A percentile compares a stretch with the other conserved stretches of the same genome.
phyloP scores from a whole-genome alignment of 192 early-diverging fungal species.

The Funneliformis geosporum region DNA sequence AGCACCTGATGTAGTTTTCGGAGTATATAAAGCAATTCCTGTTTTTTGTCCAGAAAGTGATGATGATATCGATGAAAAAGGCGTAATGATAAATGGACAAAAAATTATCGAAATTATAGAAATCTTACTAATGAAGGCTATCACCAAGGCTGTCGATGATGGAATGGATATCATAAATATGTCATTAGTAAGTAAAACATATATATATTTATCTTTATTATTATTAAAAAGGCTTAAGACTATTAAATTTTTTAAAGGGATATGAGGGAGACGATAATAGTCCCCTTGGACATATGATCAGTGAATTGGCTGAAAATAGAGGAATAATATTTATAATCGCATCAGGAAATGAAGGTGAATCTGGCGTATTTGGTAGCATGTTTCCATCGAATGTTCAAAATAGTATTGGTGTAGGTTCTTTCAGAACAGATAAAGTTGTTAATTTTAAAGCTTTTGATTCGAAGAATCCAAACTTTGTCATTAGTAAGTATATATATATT shows the following conservation, averaged over 20 bases:
- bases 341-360: slow-evolving; percentile 73
- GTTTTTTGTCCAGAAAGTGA: slow-evolving; percentile 48
- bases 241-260: slow-evolving; percentile 20
- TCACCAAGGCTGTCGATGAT: neutral
- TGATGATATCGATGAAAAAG: slow-evolving; percentile 42
- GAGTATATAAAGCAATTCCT: slow-evolving; percentile 56
- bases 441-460: too few species aligned
- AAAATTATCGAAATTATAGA: neutral
- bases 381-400: slow-evolving; percentile 31
- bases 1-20: slow-evolving; percentile 63
- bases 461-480: too few species aligned
- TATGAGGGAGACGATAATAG: slow-evolving; percentile 42
- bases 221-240: too few species aligned
- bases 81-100: slow-evolving; percentile 10
- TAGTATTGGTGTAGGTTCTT: neutral
- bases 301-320: slow-evolving; percentile 37
- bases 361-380: slow-evolving; percentile 40
- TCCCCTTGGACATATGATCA: slow-evolving; percentile 49
- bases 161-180: neutral
- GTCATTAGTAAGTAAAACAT: neutral
- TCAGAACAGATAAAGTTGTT: too few species aligned
- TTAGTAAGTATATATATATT: too few species aligned
- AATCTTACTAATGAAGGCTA: neutral
- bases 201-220: too few species aligned
- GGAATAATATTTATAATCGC: slow-evolving; percentile 47